A percentile compares a stretch with the other conserved stretches of the same genome.
Conservation (phyloP, 2,329 filamentous ascomycete genomes). For the Thielaviopsis euricoi region DNA sequence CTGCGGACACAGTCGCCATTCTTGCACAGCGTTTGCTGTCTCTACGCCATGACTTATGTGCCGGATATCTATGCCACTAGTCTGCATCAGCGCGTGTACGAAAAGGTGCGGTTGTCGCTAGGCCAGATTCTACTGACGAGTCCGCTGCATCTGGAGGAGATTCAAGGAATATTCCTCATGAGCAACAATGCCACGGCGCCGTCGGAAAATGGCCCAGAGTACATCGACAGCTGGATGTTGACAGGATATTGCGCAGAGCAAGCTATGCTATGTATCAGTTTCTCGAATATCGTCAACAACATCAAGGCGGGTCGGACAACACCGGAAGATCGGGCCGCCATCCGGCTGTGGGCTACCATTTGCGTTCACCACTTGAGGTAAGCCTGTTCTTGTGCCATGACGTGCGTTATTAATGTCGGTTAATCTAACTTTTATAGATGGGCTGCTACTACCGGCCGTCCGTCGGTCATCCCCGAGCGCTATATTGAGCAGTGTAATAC, state of each 20-base stretch:
- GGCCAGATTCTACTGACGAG: conserved; percentile 24
- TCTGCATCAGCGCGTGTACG: conserved; percentile 22
- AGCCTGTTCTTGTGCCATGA: conserved; percentile 5
- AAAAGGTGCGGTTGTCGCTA: conserved; percentile 22
- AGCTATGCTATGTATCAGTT: conserved; percentile 26
- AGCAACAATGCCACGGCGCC: conserved; percentile 16
- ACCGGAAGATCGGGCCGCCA: conserved; percentile 19
- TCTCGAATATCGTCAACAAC: conserved; percentile 23
- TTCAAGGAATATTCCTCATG: conserved; percentile 25
- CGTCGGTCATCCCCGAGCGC: conserved; percentile 21
- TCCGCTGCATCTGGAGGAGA: conserved; percentile 24
- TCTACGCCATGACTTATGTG: conserved; percentile 22
- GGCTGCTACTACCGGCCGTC: conserved; percentile 24
- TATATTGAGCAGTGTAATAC: conserved; percentile 25
- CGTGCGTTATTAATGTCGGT: background rate
- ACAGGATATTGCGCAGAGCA: conserved; percentile 26
- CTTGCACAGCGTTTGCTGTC: conserved; percentile 23
- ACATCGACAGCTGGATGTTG: conserved; percentile 27
- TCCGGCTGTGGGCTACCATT: conserved; percentile 21
- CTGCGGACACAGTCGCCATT: conserved; percentile 22
- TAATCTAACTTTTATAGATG: conserved; percentile 17
- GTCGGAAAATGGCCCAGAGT: conserved; percentile 18
- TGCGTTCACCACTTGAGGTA: conserved; percentile 23
- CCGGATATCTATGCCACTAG: conserved; percentile 12
- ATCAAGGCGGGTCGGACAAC: conserved; percentile 19